Evolutionary conservation across 441 rosid species (phyloP), one percentile per base, ranked within the genome.

Genomic region (Erysimum cheiri): DNA sequence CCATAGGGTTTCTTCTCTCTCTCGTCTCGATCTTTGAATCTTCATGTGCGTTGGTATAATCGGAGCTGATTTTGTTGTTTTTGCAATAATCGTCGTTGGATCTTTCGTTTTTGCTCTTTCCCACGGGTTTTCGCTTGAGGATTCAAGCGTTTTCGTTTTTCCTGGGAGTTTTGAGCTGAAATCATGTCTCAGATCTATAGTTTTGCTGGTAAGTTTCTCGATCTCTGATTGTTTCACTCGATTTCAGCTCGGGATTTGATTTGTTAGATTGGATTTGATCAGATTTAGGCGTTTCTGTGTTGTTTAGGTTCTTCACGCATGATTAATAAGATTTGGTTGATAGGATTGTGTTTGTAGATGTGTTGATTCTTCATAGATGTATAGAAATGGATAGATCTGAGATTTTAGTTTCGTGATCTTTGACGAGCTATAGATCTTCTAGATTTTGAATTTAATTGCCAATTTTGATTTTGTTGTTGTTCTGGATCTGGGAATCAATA

Each of bases 51-150:
- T 41, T 56, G 62, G 28, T 41, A 24, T 61, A 31, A 36, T 64
- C 70, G 7, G 10, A 67, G 64, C 76, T 32, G 71, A 72, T 68
- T 28, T 70, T 0, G 59, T 57, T 60, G 12, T 80, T 13, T 5
- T 81, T 67, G 40, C 84, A 37, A 66, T 67, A 22, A 64, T 62
- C 48, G 12, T 85, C 40, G 32, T 69, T 31, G 71, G 74, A 52
- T 78, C 78, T 76, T 71, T 85, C 70, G 14, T 91, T 91, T 89
- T 89, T 82, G 78, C 96, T 85, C 86, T 83, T 91, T 81, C 80
- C 78, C 84, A 95, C 77, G 85, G 82, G 84, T 85, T 93, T 81
- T 75, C 77, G 77, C 85, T 79, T 61, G 75, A 24, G 64, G 14
- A 58, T 24, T 80, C 69, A 71, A 70, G 77, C 64, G 70, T 60